phyloP scores from a whole-genome alignment of 495 filamentous ascomycete genomes.

The Glonium stellatum region DNA sequence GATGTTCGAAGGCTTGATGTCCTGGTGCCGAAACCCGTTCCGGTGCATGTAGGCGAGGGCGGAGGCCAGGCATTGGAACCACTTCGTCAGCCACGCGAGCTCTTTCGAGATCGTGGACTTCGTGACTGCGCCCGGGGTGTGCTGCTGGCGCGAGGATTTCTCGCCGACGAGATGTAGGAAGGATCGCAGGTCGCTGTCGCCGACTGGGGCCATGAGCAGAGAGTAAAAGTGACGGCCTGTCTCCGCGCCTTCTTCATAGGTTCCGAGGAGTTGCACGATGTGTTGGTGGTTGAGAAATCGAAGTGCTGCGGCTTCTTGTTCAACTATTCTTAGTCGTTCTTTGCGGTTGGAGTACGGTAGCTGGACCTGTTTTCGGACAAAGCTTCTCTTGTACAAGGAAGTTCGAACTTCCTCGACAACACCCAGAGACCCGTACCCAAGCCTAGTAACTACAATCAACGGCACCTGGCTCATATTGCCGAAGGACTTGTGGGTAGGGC shows the following conservation, averaged over 20 bases:
- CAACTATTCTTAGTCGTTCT: constrained; percentile 4
- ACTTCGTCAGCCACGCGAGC: constrained; percentile 5
- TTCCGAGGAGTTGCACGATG: constrained; percentile 12
- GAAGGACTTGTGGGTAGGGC: neutral
- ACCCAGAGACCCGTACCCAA: constrained; percentile 14
- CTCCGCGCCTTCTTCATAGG: constrained; percentile 5
- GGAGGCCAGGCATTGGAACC: constrained; percentile 14
- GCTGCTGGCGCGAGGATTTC: neutral
- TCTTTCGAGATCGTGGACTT: neutral
- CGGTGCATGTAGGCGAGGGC: constrained; percentile 15
- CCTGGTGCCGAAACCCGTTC: constrained; percentile 15
- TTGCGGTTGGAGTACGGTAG: constrained; percentile 4
- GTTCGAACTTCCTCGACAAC: constrained; percentile 11
- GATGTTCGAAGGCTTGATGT: constrained; percentile 15
- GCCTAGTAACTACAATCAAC: neutral
- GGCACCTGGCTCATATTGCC: neutral
- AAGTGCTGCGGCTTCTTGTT: constrained; percentile 7
- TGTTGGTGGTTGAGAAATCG: constrained; percentile 7
- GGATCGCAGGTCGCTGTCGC: constrained; percentile 4
- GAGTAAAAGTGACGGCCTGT: constrained; percentile 2
- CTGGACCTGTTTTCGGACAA: constrained; percentile 2
- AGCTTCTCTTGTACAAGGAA: neutral
- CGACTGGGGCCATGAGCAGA: constrained; percentile 14
- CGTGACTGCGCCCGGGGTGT: neutral
- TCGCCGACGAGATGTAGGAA: constrained; percentile 3